phyloP scores from a whole-genome alignment of 2,329 filamentous ascomycete species.

The Pleomassaria siparia region DNA sequence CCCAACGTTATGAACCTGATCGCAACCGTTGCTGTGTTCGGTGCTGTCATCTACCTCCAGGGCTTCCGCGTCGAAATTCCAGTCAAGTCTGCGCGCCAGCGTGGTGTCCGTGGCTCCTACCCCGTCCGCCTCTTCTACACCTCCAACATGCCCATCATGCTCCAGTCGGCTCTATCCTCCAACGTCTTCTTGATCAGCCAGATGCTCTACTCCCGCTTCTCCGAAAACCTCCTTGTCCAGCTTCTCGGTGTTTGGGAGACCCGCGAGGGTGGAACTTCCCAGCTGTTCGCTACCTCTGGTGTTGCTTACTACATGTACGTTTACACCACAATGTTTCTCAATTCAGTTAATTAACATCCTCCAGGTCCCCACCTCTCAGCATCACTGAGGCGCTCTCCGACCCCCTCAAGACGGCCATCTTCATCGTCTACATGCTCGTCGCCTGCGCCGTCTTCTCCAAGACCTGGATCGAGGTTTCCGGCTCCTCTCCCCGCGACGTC shows the following conservation, averaged over 20 bases:
- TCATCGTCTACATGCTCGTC: conserved; percentile 96
- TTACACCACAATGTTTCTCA: not conserved
- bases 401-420: conserved; percentile 93
- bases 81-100: conserved; percentile 98
- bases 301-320: conserved; percentile 93
- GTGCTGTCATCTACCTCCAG: conserved; percentile 97
- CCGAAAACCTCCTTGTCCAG: conserved; percentile 96
- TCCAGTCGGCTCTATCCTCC: conserved; percentile 96
- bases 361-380: conserved; percentile 82
- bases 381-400: conserved; percentile 96
- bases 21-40: conserved; percentile 89
- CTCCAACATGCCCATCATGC: conserved; percentile 99
- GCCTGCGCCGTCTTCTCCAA: conserved; percentile 99
- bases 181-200: conserved; percentile 99
- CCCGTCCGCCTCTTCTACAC: conserved; percentile 99
- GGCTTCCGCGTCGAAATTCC: conserved; percentile 99
- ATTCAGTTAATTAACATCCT: conserved; percentile 15
- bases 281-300: conserved; percentile 90
- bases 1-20: conserved; percentile 99
- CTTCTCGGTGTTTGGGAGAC: conserved; percentile 99
- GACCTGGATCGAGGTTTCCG: conserved; percentile 99
- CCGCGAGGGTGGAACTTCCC: conserved; percentile 82
- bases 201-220: conserved; percentile 99
- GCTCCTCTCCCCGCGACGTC: conserved; percentile 94
- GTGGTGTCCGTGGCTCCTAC: conserved; percentile 97